These are phyloP conservation scores for Ilex asprella DNA, from an alignment of 257 asterid species.

Conservation along the genomic window DNA sequence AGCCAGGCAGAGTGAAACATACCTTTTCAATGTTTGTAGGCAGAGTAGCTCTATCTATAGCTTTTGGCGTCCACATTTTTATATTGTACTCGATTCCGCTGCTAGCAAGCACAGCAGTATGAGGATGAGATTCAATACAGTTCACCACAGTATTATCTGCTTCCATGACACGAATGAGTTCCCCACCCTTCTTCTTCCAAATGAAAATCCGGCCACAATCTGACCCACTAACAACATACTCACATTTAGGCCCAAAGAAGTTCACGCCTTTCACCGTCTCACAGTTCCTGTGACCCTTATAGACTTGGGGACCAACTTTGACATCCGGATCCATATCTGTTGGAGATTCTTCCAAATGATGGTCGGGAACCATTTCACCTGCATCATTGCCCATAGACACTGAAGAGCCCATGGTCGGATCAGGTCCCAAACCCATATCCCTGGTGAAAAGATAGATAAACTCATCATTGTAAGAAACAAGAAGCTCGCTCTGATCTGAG, in stretches of 20 bases:
- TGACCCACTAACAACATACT: constrained; percentile 88
- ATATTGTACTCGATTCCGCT: constrained; percentile 81
- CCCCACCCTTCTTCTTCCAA: constrained; percentile 80
- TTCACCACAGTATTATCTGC: constrained; percentile 72
- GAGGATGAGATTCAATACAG: constrained; percentile 88
- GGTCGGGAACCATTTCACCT: constrained; percentile 27
- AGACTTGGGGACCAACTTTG: constrained; percentile 56
- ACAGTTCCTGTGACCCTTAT: constrained; percentile 71
- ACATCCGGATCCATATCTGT: constrained; percentile 19
- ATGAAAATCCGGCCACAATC: constrained; percentile 92
- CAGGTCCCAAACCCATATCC: constrained; percentile 68
- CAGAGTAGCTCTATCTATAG: constrained; percentile 55
- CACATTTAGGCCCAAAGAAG: constrained; percentile 84
- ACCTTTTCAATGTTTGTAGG: constrained; percentile 70
- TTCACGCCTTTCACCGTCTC: constrained; percentile 81
- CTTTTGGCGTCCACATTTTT: constrained; percentile 76
- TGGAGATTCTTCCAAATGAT: constrained; percentile 21
- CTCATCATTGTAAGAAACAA: constrained; percentile 75
- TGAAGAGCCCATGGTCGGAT: constrained; percentile 31
- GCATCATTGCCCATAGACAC: constrained; percentile 31
- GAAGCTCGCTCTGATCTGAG: constrained; percentile 89
- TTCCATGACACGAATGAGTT: constrained; percentile 82
- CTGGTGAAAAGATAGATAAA: constrained; percentile 71
- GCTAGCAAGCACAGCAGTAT: constrained; percentile 67
- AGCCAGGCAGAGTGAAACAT: constrained; percentile 7